Conservation (phyloP, 169 alveolate species). For the Theileria orientalis region DNA sequence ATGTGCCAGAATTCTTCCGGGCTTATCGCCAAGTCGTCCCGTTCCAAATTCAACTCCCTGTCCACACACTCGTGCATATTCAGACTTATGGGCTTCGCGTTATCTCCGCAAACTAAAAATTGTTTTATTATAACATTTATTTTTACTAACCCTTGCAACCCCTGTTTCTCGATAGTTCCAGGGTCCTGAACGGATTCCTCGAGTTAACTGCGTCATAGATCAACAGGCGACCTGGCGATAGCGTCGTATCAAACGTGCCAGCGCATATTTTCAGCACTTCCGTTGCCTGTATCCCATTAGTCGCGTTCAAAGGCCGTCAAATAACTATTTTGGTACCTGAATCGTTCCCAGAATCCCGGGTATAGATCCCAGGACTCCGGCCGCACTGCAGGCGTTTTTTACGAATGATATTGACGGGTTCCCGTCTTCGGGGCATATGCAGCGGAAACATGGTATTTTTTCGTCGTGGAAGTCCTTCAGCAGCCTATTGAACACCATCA, state of each 20-base stretch:
- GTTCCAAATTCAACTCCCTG: slow-evolving; percentile 18
- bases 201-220: slow-evolving; percentile 58
- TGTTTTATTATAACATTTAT: not conserved
- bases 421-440: slow-evolving; percentile 60
- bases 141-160: slow-evolving; percentile 20
- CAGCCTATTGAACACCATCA: slow-evolving; percentile 63
- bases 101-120: slow-evolving; percentile 8
- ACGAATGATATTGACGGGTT: slow-evolving; percentile 48
- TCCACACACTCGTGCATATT: slow-evolving; percentile 27
- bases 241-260: slow-evolving; percentile 38
- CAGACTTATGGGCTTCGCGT: not conserved
- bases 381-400: slow-evolving; percentile 65
- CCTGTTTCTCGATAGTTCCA: slow-evolving; percentile 56
- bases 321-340: slow-evolving; percentile 33
- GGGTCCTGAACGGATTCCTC: slow-evolving; percentile 63
- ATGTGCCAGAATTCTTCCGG: slow-evolving; percentile 15
- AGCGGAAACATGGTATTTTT: slow-evolving; percentile 68
- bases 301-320: not conserved
- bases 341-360: slow-evolving; percentile 75
- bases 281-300: slow-evolving; percentile 50
- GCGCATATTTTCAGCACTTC: slow-evolving; percentile 70
- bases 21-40: slow-evolving; percentile 45
- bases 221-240: slow-evolving; percentile 54
- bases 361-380: slow-evolving; percentile 72
- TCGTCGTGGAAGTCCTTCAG: not conserved